These are phyloP conservation scores for Entomortierella lignicola DNA, from an alignment of 192 early-diverging fungal genomes.

Conservation along the genomic window DNA sequence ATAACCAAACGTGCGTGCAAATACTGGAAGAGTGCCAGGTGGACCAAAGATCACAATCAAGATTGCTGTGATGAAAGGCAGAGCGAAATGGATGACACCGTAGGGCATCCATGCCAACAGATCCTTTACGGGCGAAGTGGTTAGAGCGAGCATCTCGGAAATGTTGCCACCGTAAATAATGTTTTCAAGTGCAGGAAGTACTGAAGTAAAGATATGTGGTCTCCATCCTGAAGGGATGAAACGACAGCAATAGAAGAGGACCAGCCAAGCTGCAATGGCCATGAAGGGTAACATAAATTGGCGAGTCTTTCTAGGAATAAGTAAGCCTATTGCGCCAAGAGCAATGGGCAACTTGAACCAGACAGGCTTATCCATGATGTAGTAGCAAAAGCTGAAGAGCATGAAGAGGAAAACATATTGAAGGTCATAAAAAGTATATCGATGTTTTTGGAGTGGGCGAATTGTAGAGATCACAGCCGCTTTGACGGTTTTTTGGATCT, in stretches of 20 bases:
- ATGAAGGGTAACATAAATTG: conserved; percentile 62
- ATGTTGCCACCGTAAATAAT: conserved; percentile 77
- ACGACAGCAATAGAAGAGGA: conserved; percentile 66
- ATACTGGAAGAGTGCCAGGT: conserved; percentile 60
- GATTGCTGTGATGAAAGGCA: conserved; percentile 68
- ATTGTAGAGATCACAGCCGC: conserved; percentile 35
- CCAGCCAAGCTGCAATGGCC: conserved; percentile 68
- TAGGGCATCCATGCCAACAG: conserved; percentile 77
- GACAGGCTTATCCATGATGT: conserved; percentile 54
- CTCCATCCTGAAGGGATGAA: conserved; percentile 62
- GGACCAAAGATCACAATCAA: conserved; percentile 64
- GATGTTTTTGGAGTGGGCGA: conserved; percentile 33
- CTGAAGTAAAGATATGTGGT: conserved; percentile 72
- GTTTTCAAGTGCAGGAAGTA: conserved; percentile 73
- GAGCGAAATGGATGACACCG: conserved; percentile 77
- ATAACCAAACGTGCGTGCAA: conserved; percentile 71
- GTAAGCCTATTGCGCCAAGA: conserved; percentile 33
- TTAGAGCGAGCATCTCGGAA: conserved; percentile 66
- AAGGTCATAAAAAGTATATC: conserved; percentile 56
- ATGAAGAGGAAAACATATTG: conserved; percentile 60
- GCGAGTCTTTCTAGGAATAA: conserved; percentile 56
- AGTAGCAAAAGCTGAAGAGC: conserved; percentile 53
- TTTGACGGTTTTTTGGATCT: conserved; percentile 14
- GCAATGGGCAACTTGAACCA: conserved; percentile 52
- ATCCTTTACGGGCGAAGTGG: conserved; percentile 66